These are phyloP conservation scores for Vicia villosa DNA, from an alignment of 306 rosid genomes.

Conservation along the genomic window DNA sequence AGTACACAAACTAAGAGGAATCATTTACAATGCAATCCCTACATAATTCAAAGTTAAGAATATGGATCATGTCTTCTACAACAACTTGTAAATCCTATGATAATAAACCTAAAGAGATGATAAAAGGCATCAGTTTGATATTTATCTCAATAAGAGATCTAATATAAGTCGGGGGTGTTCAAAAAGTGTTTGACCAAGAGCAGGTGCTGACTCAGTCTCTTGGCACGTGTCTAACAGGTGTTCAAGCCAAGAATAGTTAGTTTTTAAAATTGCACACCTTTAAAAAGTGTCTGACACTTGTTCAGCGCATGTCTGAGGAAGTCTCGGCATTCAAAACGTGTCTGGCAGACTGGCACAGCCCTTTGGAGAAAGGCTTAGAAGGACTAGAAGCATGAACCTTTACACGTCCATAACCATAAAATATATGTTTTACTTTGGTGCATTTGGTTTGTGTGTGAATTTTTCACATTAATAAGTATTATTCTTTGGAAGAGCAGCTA, in stretches of 20 bases:
- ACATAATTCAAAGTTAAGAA: no score
- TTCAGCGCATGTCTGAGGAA: no score
- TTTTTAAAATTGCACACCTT: no score
- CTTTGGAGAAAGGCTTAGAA: no score
- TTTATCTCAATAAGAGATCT: background rate
- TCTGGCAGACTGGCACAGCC: no score
- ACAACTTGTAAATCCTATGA: background rate
- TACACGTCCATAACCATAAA: background rate
- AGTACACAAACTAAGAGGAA: background rate
- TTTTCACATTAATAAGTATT: background rate
- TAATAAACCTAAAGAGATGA: background rate
- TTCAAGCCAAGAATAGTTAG: no score
- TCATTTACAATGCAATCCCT: background rate
- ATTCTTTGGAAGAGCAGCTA: background rate
- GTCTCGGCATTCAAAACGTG: no score
- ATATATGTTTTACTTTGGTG: background rate
- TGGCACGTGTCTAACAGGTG: no score
- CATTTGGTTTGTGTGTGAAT: background rate
- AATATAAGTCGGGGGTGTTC: background rate
- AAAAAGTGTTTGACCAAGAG: background rate
- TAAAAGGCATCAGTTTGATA: background rate
- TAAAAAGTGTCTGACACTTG: no score
- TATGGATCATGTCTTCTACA: background rate
- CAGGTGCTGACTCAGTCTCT: no score
- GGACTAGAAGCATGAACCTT: background rate